These are phyloP conservation scores for Penicillium sp. DNA, from an alignment of 2,329 filamentous ascomycete species.

Conservation along the genomic window DNA sequence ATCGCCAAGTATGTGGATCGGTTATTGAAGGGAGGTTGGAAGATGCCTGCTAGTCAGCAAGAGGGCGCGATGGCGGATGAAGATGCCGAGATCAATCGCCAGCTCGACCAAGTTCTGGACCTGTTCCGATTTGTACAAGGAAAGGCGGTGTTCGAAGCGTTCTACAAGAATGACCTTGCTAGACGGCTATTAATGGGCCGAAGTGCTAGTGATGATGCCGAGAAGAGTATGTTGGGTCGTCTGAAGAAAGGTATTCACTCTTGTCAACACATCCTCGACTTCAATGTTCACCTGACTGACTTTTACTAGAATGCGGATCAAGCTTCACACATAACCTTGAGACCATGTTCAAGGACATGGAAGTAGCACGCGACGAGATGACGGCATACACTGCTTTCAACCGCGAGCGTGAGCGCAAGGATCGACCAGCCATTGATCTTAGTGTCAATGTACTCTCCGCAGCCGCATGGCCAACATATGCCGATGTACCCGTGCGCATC, in stretches of 20 bases:
- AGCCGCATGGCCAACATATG: conserved; percentile 90
- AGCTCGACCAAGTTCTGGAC: conserved; percentile 89
- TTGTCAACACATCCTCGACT: neutral
- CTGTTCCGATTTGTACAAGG: conserved; percentile 96
- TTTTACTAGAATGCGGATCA: conserved; percentile 76
- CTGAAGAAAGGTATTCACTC: conserved; percentile 66
- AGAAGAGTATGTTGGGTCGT: conserved; percentile 91
- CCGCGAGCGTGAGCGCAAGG: conserved; percentile 61
- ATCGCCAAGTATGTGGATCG: conserved; percentile 96
- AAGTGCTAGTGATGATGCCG: conserved; percentile 91
- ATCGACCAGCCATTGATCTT: conserved; percentile 66
- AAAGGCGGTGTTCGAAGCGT: conserved; percentile 97
- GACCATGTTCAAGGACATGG: conserved; percentile 99
- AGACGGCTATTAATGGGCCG: conserved; percentile 85
- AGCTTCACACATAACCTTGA: conserved; percentile 97
- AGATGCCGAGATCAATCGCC: conserved; percentile 85
- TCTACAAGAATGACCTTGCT: conserved; percentile 98
- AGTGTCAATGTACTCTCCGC: conserved; percentile 89
- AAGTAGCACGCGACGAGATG: conserved; percentile 91
- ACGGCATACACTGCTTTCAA: conserved; percentile 74
- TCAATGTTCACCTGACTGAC: conserved; percentile 1
- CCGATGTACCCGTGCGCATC: conserved; percentile 72
- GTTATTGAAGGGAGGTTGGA: conserved; percentile 82
- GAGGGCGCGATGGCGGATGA: conserved; percentile 72
- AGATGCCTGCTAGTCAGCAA: conserved; percentile 50